A percentile compares a stretch with the other conserved stretches of the same genome.
These are phyloP conservation scores for Kewa caespitosa DNA, from an alignment of 179 eudicot species.

Conservation along the genomic window DNA sequence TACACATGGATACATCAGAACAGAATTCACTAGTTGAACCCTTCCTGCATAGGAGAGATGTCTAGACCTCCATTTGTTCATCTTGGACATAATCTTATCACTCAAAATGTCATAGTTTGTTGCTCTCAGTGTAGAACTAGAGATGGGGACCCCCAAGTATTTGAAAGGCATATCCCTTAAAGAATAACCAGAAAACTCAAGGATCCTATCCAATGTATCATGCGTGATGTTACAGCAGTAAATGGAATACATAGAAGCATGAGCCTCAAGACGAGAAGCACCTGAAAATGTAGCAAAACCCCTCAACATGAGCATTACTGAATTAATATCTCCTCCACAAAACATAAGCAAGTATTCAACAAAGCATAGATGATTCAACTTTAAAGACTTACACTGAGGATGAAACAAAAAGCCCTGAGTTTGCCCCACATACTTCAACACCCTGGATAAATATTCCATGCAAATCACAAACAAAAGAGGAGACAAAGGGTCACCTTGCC, in stretches of 20 bases:
- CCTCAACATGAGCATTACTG: neutral
- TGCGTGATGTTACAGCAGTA: neutral
- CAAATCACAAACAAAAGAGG: neutral
- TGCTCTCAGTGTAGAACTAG: neutral
- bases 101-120: neutral
- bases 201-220: neutral
- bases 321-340: neutral
- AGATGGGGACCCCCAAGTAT: neutral
- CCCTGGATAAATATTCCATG: neutral
- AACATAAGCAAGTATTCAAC: neutral
- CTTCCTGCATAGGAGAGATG: constrained; percentile 1
- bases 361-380: neutral
- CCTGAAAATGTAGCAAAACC: neutral
- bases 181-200: neutral
- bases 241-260: neutral
- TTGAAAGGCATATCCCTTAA: neutral
- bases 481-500: constrained; percentile 2
- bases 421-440: neutral
- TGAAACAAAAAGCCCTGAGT: neutral
- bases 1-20: neutral
- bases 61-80: neutral
- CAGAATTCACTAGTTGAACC: neutral
- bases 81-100: neutral
- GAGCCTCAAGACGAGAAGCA: neutral
- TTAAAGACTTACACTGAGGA: neutral